phyloP scores from a whole-genome alignment of 2,329 filamentous ascomycete species.

The Trichoderma pleuroti region DNA sequence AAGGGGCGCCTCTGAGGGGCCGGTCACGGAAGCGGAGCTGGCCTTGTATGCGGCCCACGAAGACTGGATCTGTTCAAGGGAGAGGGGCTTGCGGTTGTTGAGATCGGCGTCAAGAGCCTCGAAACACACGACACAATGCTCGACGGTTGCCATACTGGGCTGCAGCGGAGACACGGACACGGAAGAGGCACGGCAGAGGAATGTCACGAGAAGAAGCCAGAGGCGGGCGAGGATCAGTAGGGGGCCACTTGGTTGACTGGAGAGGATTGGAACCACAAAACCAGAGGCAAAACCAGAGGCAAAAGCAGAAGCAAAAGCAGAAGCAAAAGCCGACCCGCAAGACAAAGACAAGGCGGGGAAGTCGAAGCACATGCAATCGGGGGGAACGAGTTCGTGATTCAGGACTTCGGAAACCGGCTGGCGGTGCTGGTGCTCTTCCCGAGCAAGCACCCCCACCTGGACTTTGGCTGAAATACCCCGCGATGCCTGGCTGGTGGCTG shows the following conservation, averaged over 20 bases:
- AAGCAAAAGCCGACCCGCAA: neutral
- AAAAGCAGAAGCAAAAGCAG: neutral
- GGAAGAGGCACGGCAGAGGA: neutral
- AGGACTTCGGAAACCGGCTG: neutral
- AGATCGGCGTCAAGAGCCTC: slow-evolving; percentile 77
- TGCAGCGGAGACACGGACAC: slow-evolving; percentile 2
- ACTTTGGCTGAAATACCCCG: neutral
- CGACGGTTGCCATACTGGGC: slow-evolving; percentile 69
- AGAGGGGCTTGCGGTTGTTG: slow-evolving; percentile 63
- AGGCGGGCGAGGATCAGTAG: neutral
- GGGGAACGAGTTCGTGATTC: neutral
- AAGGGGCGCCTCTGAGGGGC: slow-evolving; percentile 20
- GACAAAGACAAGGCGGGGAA: slow-evolving; percentile 12
- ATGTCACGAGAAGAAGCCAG: neutral
- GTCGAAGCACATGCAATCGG: neutral
- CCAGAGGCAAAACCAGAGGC: neutral
- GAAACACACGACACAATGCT: slow-evolving; percentile 92
- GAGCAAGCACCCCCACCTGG: slow-evolving; percentile 3
- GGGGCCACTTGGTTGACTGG: neutral
- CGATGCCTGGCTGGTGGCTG: slow-evolving; percentile 14
- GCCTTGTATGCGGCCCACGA: slow-evolving; percentile 50
- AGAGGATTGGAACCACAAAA: neutral
- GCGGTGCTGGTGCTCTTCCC: neutral
- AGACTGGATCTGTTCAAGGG: slow-evolving; percentile 65
- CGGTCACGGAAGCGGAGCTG: slow-evolving; percentile 11